These are phyloP conservation scores for Leccinum rimulosum DNA, from an alignment of 768 basidiomycete genomes.

Conservation along the genomic window DNA sequence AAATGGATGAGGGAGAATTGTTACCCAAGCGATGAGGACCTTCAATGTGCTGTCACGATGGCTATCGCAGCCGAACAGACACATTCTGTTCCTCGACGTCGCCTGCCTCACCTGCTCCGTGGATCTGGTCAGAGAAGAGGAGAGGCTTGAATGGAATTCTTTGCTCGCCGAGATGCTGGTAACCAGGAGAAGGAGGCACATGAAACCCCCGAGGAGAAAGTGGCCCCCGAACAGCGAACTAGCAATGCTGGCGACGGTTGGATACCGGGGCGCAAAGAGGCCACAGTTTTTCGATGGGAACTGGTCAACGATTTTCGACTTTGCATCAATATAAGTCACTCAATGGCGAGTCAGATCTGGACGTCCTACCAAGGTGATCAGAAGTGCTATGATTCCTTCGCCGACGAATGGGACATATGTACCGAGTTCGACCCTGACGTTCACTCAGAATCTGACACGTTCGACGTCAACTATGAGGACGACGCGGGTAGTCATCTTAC, in stretches of 20 bases:
- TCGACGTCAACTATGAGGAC: too few relatives aligned
- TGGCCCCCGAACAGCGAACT: neutral
- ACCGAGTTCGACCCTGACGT: too few relatives aligned
- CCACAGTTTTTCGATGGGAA: neutral
- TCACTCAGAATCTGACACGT: too few relatives aligned
- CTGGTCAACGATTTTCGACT: neutral
- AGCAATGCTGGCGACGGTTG: neutral
- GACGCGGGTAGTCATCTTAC: too few relatives aligned
- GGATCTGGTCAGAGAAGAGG: neutral
- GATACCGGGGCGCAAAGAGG: too few relatives aligned
- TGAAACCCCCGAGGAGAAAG: neutral
- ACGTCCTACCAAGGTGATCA: neutral
- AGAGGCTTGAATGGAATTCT: neutral
- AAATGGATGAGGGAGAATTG: slow-evolving; percentile 1
- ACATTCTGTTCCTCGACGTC: neutral
- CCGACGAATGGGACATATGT: too few relatives aligned
- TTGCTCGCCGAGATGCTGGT: neutral
- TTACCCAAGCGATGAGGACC: neutral
- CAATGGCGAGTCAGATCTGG: neutral
- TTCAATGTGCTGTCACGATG: neutral
- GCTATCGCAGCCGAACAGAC: neutral
- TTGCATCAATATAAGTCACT: neutral
- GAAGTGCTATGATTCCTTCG: neutral
- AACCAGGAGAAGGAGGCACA: neutral
- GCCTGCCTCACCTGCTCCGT: neutral